Conservation (phyloP, 1,139 yeast species). For the Citeromyces hawaiiensis region DNA sequence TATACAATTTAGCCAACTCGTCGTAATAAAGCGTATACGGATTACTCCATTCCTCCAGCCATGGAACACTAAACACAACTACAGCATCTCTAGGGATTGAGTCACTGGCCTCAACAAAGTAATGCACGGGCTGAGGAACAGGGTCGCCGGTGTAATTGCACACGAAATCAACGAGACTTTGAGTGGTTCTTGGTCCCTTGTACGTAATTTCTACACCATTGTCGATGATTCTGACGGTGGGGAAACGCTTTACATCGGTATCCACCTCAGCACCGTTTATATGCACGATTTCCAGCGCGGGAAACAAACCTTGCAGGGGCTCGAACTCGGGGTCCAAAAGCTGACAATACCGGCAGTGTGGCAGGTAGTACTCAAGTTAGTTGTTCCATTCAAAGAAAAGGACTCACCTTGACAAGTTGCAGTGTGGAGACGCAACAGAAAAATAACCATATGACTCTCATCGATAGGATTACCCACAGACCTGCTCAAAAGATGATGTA, state of each 20-base stretch:
- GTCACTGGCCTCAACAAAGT: constrained; percentile 7
- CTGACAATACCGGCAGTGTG: constrained; percentile 24
- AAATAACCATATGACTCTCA: constrained; percentile 10
- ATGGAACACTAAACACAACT: constrained; percentile 11
- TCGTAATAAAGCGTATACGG: constrained; percentile 11
- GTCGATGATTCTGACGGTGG: constrained; percentile 11
- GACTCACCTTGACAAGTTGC: background rate
- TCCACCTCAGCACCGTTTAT: constrained; percentile 11
- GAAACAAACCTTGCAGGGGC: constrained; percentile 15
- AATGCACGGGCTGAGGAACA: constrained; percentile 9
- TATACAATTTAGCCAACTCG: constrained; percentile 9
- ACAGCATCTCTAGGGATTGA: constrained; percentile 8
- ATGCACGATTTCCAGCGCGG: constrained; percentile 11
- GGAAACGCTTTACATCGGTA: constrained; percentile 10
- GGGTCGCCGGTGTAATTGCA: constrained; percentile 10
- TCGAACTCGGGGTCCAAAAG: constrained; percentile 24
- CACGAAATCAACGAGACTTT: constrained; percentile 9
- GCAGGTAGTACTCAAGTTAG: constrained; percentile 18
- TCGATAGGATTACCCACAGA: constrained; percentile 23
- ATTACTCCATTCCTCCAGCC: constrained; percentile 10
- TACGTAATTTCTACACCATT: constrained; percentile 10
- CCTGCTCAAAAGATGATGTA: constrained; percentile 9
- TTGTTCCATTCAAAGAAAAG: background rate
- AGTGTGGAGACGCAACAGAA: background rate
- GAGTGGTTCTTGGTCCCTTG: constrained; percentile 11